Evolutionary conservation across 352 stramenopile species (phyloP), one percentile per base, ranked within the genome.

Genomic region (Phytophthora macrochlamydospora): DNA sequence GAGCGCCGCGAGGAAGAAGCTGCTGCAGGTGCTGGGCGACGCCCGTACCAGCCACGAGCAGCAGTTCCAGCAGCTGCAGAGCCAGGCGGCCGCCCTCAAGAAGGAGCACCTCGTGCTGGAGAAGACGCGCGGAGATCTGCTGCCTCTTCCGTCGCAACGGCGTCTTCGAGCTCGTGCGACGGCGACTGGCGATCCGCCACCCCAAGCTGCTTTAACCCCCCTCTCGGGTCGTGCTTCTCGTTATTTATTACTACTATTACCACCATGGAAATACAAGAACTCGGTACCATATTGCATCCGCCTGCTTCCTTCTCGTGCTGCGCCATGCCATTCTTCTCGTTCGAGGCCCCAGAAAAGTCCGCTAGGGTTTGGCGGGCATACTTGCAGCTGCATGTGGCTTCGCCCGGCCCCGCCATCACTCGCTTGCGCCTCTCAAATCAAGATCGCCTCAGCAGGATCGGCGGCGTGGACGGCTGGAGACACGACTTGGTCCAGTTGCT

Each of bases 161-260:
- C 44, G 61, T 81, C 48, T 76, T 81, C 31, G 70, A 79, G 9
- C 69, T 81, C 14, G 73, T 77, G 53, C 73, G 70, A 49, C 58
- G 73, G 51, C 65, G 73, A 29, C 57, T 81, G 2, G 73, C 70
- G 18, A 57, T 71, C 45, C 64, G 70, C 18, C 60, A 73, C 31
- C 72, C 57, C 46, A 81, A 81, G 65, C 51, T 76, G 45, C 43
- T 81, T 6, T 81, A 65, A 63, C 12, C 3, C 24, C 44, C 44
- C n/a, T 31, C 7, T 31, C 11, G 11, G 40, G 50, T 6, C 44
- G 28, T 42, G 43, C 49, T 40, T 45, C 59, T 51, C 46, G 63
- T 58, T 77, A 77, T 77, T 77, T 77, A 77, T 74, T 71, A 74
- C 59, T 57, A 53, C 58, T 62, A 74, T 44, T 73, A 73, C 64